Evolutionary conservation across 345 rosid genomes (phyloP).

Genomic region (Populus simonii): DNA sequence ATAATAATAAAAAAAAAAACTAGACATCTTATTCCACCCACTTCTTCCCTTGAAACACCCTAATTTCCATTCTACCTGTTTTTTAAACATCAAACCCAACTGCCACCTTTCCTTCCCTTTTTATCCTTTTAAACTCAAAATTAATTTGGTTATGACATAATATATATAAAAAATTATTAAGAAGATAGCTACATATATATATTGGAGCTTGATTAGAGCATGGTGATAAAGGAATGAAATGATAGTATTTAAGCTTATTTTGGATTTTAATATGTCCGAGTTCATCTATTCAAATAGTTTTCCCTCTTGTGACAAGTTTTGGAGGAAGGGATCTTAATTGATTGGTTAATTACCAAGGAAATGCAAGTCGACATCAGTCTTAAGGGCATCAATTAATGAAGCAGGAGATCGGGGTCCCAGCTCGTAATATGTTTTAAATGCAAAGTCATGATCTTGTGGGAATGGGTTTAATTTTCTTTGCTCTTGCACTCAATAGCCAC

Average conservation of each 20-base stretch:
- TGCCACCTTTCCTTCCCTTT: too few relatives aligned
- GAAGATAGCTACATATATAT: too few relatives aligned
- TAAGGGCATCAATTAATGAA: conserved; percentile 14
- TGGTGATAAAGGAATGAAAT: not conserved
- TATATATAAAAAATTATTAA: too few relatives aligned
- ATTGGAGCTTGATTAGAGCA: not conserved
- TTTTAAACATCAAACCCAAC: too few relatives aligned
- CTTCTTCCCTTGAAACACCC: too few relatives aligned
- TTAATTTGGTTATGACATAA: too few relatives aligned
- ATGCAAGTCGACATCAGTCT: conserved; percentile 29
- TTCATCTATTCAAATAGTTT: conserved; percentile 3
- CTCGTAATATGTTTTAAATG: not conserved
- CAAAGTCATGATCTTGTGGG: conserved; percentile 4
- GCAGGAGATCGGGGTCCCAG: conserved; percentile 18
- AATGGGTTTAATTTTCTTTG: conserved; percentile 12
- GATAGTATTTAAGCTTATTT: not conserved
- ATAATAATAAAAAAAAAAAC: too few relatives aligned
- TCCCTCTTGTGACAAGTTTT: conserved; percentile 1
- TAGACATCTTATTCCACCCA: too few relatives aligned
- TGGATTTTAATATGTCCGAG: not conserved
- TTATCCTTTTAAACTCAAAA: too few relatives aligned
- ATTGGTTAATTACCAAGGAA: not conserved
- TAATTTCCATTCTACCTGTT: too few relatives aligned
- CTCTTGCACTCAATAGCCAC: conserved; percentile 21
- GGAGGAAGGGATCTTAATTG: not conserved